Base-by-base conservation (phyloP, 2,329 filamentous ascomycete genomes). In the Neofusicoccum cordaticola region DNA sequence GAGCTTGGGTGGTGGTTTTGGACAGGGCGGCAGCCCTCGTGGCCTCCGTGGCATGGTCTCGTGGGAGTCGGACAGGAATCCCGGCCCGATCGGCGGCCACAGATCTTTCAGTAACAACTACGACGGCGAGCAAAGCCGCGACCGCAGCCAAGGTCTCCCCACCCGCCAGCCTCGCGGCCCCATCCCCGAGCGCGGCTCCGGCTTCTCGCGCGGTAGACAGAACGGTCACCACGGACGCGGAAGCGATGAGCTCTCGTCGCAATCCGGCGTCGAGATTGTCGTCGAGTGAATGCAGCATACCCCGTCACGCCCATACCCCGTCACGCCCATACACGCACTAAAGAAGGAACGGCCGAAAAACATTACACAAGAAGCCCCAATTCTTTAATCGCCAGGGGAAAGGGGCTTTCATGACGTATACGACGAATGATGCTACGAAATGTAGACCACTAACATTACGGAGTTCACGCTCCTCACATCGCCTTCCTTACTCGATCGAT, bases 21-120 rank as follows among this genome's bases (percentile, higher is more conserved):
- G 77, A 2, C 75, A 81, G 68, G 74, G 77, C 50, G 80, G 81
- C 67, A 88, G 85, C 77, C 86, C 86, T n/a, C 80, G 84, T 65
- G 80, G 84, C 64, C 77, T 87, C 60, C 82, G 86, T 65, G 83
- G 84, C 70, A 85, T 87, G 79, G 85, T 85, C 69, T 86, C 85
- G 52, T 87, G 85, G 84, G 85, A 85, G 70, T 80, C 82, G 65
- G 80, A 84, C 67, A 80, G 80, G 70, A 80, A 79, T 69, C 83
- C 85, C 64, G 86, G 84, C 31, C 84, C 86, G 42, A 88, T 89
- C 71, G 86, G 86, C 66, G 86, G 86, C 73, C 87, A 88, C 77
- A 82, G 86, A 67, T 82, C 85, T 44, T 86, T 88, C 74, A 86
- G 85, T 74, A 82, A 83, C 62, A 80, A 77, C 67, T 86, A 83